phyloP scores from a whole-genome alignment of 345 rosid species.

The Salix dunnii region DNA sequence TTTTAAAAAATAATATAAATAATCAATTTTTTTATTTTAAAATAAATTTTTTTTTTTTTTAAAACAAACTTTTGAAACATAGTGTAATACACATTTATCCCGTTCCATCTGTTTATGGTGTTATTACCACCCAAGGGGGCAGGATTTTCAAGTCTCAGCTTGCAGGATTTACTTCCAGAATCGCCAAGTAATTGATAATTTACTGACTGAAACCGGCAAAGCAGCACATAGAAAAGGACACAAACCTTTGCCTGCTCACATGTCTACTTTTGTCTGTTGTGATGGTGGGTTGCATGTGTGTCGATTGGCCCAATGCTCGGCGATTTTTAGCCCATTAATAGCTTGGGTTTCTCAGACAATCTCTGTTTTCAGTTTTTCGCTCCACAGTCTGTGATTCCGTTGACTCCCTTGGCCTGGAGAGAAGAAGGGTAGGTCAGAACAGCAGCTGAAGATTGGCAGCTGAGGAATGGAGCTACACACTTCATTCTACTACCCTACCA shows the following conservation, averaged over 20 bases:
- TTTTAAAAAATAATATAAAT: too few relatives aligned
- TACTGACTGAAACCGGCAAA: background rate
- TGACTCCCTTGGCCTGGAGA: background rate
- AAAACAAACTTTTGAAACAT: too few relatives aligned
- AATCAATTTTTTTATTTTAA: too few relatives aligned
- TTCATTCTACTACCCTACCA: background rate
- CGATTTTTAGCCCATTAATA: background rate
- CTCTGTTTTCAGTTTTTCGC: background rate
- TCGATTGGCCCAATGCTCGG: constrained; percentile 2
- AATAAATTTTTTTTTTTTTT: too few relatives aligned
- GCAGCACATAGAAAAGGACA: background rate
- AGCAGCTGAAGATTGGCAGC: constrained; percentile 23
- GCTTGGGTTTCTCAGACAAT: constrained; percentile 7
- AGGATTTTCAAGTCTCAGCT: too few relatives aligned
- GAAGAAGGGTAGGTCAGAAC: constrained; percentile 31
- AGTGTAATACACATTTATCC: too few relatives aligned
- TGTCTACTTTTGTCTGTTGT: too few relatives aligned
- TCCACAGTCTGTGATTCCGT: background rate
- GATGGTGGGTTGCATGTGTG: background rate
- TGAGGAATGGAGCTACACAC: background rate
- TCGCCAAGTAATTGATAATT: too few relatives aligned
- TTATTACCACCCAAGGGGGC: too few relatives aligned
- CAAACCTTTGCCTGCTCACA: background rate
- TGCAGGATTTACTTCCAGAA: too few relatives aligned
- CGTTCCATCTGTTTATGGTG: background rate